Conservation (phyloP, 2,329 filamentous ascomycete genomes). For the Triangularia setosa region DNA sequence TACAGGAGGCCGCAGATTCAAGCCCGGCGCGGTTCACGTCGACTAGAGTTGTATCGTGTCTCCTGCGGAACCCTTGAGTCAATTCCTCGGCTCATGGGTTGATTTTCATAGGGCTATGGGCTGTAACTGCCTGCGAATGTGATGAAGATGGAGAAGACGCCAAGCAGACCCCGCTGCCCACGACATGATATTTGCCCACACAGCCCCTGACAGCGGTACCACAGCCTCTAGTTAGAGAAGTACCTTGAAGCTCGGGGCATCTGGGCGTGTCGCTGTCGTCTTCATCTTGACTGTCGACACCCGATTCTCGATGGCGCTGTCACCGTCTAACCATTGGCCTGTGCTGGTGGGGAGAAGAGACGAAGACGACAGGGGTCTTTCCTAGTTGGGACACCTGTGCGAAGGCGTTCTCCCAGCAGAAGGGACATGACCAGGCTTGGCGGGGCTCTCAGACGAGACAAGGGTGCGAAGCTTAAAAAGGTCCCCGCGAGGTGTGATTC, state of each 20-base stretch:
- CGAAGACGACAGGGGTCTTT: constrained; percentile 19
- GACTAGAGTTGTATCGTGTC: constrained; percentile 7
- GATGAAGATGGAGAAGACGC: constrained; percentile 5
- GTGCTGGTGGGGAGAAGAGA: not conserved
- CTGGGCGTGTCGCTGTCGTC: not conserved
- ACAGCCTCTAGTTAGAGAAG: constrained; percentile 18
- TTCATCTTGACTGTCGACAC: not conserved
- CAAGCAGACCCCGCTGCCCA: constrained; percentile 12
- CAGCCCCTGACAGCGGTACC: constrained; percentile 16
- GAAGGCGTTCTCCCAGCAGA: constrained; percentile 18
- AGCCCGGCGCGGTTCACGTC: constrained; percentile 13
- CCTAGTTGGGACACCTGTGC: constrained; percentile 27
- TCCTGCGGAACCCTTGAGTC: constrained; percentile 4
- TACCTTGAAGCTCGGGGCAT: constrained; percentile 8
- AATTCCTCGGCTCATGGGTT: constrained; percentile 7
- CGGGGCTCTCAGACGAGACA: constrained; percentile 16
- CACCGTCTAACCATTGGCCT: constrained; percentile 12
- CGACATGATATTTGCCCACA: constrained; percentile 12
- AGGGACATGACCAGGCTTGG: constrained; percentile 17
- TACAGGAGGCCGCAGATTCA: constrained; percentile 11
- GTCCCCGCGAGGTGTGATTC: constrained; percentile 6
- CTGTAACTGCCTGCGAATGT: not conserved
- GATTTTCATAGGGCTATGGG: constrained; percentile 9
- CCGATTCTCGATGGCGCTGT: constrained; percentile 7
- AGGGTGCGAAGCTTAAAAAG: constrained; percentile 21